These are phyloP conservation scores for Suillus tomentosus DNA, from an alignment of 768 basidiomycete genomes.

Conservation along the genomic window DNA sequence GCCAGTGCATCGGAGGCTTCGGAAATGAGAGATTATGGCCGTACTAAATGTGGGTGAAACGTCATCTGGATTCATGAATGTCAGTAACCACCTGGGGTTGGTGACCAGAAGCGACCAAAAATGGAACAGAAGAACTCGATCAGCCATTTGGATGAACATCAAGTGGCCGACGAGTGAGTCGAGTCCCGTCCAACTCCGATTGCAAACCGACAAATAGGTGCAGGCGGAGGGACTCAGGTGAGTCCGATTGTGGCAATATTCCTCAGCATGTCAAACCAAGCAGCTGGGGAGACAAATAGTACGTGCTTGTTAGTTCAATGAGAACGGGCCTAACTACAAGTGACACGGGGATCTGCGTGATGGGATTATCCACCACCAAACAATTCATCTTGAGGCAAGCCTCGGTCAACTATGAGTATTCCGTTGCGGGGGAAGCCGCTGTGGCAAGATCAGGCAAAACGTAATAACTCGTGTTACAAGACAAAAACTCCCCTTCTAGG, in stretches of 20 bases:
- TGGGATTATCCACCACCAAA: background rate
- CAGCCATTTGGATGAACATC: background rate
- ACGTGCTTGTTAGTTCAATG: background rate
- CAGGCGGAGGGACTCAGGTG: background rate
- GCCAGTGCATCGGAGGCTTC: background rate
- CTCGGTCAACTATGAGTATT: background rate
- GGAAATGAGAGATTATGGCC: background rate
- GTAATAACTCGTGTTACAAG: background rate
- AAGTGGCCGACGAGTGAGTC: background rate
- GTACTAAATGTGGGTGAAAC: background rate
- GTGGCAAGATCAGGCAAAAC: background rate
- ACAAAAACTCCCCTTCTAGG: background rate
- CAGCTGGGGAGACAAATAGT: background rate
- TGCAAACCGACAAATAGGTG: background rate
- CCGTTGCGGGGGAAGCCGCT: background rate
- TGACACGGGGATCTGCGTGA: conserved; percentile 4
- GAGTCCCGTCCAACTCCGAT: background rate
- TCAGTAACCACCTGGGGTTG: background rate
- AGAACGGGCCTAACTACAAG: background rate
- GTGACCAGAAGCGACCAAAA: background rate
- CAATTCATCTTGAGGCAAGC: background rate
- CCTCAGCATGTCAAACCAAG: background rate
- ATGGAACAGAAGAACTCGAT: background rate
- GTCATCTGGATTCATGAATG: background rate
- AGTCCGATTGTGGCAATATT: background rate